Percentiles rank a stretch among this genome's conserved stretches.
phyloP scores from a whole-genome alignment of 1,139 yeast species.

The Fermentozyma sake region DNA sequence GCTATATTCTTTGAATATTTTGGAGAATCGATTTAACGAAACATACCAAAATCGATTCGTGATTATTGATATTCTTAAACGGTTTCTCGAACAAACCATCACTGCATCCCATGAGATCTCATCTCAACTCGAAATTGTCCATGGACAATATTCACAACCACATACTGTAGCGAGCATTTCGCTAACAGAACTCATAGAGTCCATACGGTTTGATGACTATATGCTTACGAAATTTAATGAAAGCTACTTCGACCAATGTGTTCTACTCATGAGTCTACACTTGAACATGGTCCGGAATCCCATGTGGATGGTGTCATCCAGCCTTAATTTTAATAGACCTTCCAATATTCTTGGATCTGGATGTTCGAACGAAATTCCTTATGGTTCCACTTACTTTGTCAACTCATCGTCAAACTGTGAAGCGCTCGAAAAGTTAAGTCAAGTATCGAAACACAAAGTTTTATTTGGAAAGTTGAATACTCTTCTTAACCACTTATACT shows the following conservation, averaged over 20 bases:
- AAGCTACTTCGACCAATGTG: constrained; percentile 26
- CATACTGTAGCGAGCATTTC: constrained; percentile 15
- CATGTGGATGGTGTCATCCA: constrained; percentile 26
- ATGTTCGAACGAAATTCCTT: constrained; percentile 25
- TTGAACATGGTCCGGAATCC: constrained; percentile 20
- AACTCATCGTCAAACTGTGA: constrained; percentile 19
- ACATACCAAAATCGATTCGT: constrained; percentile 12
- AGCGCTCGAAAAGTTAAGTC: constrained; percentile 14
- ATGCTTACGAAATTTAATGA: constrained; percentile 11
- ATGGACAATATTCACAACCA: constrained; percentile 20
- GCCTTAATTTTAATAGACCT: constrained; percentile 8
- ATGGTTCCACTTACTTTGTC: constrained; percentile 20
- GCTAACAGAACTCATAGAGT: constrained; percentile 19
- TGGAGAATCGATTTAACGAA: constrained; percentile 21
- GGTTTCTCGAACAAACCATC: constrained; percentile 15
- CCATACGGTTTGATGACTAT: constrained; percentile 15
- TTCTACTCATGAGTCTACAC: constrained; percentile 26
- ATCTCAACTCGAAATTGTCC: constrained; percentile 17
- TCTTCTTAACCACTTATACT: constrained; percentile 12
- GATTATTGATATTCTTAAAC: constrained; percentile 16
- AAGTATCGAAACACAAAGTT: constrained; percentile 8
- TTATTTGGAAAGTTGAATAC: constrained; percentile 10
- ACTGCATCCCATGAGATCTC: constrained; percentile 8
- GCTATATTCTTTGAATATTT: constrained; percentile 15
- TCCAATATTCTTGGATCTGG: constrained; percentile 20